Evolutionary conservation across 805 yeast genomes (phyloP).

Genomic region (Yamadazyma scolyti): DNA sequence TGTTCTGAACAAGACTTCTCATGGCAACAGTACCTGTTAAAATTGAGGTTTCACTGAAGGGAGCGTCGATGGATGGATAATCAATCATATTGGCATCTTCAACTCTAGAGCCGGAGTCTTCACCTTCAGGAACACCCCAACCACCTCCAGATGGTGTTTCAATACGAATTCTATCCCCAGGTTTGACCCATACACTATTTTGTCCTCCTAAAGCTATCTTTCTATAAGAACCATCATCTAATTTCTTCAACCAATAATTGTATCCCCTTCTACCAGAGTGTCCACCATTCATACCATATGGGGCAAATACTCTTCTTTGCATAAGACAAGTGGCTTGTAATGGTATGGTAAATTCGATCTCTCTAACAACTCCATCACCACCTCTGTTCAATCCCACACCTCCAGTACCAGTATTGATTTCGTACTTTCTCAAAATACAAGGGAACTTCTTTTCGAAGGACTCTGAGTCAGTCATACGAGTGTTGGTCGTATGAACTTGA

Average conservation of each 20-base stretch:
- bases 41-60: conserved; percentile 12
- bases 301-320: conserved; percentile 11
- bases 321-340: conserved; percentile 9
- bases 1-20: conserved; percentile 24
- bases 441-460: conserved; percentile 11
- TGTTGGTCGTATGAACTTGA: conserved; percentile 41
- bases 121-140: conserved; percentile 19
- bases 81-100: conserved; percentile 2
- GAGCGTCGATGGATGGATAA: conserved; percentile 15
- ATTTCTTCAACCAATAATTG: conserved; percentile 27
- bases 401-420: conserved; percentile 8
- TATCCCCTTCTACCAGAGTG: conserved; percentile 30
- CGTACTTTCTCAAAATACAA: conserved; percentile 5
- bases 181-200: conserved; percentile 30
- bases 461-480: conserved; percentile 12
- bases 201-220: conserved; percentile 3
- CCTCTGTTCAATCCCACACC: conserved; percentile 9
- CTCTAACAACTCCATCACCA: conserved; percentile 12
- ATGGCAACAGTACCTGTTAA: conserved; percentile 28
- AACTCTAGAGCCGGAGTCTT: conserved; percentile 2
- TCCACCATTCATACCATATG: conserved; percentile 24
- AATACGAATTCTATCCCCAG: conserved; percentile 65
- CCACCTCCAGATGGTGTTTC: conserved; percentile 86
- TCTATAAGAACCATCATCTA: conserved; percentile 10
- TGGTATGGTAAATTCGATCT: conserved; percentile 9